These are phyloP conservation scores for Serendipita vermifera DNA, from an alignment of 768 basidiomycete species.

Conservation along the genomic window DNA sequence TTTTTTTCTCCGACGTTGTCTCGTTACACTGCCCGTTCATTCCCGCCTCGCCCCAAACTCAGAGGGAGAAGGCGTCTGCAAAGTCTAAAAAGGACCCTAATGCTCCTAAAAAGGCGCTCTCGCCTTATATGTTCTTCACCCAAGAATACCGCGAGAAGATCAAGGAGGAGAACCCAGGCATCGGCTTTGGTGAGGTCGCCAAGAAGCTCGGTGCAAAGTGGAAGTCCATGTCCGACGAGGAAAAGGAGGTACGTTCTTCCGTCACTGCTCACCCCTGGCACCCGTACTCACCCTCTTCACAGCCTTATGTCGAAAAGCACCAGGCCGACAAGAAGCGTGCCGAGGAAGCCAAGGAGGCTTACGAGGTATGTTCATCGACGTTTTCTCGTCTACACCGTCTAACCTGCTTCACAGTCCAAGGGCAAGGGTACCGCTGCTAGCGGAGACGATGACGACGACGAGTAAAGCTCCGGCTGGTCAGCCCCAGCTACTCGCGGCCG, in stretches of 20 bases:
- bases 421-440: slow-evolving; percentile 1
- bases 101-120: slow-evolving; percentile 83
- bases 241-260: slow-evolving; percentile 63
- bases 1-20: slow-evolving; percentile 3
- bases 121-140: slow-evolving; percentile 98
- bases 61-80: slow-evolving; percentile 37
- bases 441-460: slow-evolving; percentile 11
- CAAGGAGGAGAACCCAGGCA: slow-evolving; percentile 92
- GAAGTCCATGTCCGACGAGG: slow-evolving; percentile 85
- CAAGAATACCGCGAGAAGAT: slow-evolving; percentile 93
- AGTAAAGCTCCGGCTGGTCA: no score
- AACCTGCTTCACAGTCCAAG: not conserved
- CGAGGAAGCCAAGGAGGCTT: slow-evolving; percentile 42
- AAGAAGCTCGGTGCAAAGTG: slow-evolving; percentile 92
- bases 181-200: slow-evolving; percentile 86
- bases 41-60: slow-evolving; percentile 20
- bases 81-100: slow-evolving; percentile 61
- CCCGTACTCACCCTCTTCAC: slow-evolving; percentile 13
- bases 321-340: slow-evolving; percentile 77
- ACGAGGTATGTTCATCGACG: slow-evolving; percentile 17
- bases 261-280: not conserved
- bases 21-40: slow-evolving; percentile 14
- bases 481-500: no score
- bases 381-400: not conserved
- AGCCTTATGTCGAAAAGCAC: slow-evolving; percentile 86